Percentiles rank a stretch among this genome's conserved stretches.
Conservation (phyloP, 2,329 filamentous ascomycete species). For the Sphaerulina populicola region DNA sequence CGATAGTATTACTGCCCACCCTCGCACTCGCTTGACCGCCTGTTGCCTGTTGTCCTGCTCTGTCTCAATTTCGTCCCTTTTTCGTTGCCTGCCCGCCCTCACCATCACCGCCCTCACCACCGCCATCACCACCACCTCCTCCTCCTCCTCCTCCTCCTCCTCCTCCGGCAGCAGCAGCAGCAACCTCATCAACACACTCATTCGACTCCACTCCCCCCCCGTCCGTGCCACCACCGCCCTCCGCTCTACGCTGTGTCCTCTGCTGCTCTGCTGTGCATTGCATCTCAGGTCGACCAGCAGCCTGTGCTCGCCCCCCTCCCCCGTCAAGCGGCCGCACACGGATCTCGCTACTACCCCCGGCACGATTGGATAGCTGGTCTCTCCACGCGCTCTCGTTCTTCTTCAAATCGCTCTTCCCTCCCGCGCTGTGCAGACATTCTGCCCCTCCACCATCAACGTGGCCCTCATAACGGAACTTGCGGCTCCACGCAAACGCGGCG, state of each 20-base stretch:
- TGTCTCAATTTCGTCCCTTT: neutral
- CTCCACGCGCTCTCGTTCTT: neutral
- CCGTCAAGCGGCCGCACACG: neutral
- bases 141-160: neutral
- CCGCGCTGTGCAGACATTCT: slow-evolving; percentile 1
- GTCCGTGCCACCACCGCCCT: neutral
- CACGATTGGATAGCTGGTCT: slow-evolving; percentile 1
- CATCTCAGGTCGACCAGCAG: neutral
- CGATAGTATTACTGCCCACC: neutral
- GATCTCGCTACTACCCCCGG: neutral
- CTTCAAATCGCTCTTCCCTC: neutral
- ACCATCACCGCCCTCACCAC: neutral
- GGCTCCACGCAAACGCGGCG: slow-evolving; percentile 26
- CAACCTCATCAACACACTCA: neutral
- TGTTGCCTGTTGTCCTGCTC: neutral
- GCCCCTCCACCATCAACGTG: slow-evolving; percentile 18
- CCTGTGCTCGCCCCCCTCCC: neutral
- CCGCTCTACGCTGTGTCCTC: neutral
- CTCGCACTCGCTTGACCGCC: neutral
- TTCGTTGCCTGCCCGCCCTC: no score
- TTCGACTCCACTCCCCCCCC: neutral
- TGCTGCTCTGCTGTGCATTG: neutral
- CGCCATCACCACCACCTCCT: neutral
- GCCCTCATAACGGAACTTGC: slow-evolving; percentile 18
- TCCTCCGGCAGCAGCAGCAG: neutral